These are phyloP conservation scores for Quercus phellos DNA, from an alignment of 331 rosid species.

Conservation along the genomic window DNA sequence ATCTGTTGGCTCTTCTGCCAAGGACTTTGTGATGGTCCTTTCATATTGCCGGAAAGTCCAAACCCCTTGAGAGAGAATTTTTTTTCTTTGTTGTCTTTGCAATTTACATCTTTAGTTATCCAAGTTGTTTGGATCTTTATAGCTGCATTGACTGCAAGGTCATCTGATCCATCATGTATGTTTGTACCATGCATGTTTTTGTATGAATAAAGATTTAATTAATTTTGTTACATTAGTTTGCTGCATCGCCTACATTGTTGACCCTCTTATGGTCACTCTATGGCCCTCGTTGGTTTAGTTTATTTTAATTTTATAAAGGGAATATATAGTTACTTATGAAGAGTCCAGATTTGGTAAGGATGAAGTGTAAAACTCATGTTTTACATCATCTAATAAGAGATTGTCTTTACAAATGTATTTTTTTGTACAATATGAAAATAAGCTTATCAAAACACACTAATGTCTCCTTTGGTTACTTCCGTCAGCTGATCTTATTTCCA, in stretches of 20 bases:
- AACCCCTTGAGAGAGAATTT: conserved; percentile 26
- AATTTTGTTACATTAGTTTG: conserved; percentile 19
- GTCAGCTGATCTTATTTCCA: too few relatives aligned
- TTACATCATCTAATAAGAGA: too few relatives aligned
- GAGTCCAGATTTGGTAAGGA: too few relatives aligned
- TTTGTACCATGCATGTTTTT: background rate
- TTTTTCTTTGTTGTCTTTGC: background rate
- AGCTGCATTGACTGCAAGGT: background rate
- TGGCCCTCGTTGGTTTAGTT: too few relatives aligned
- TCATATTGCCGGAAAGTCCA: conserved; percentile 65
- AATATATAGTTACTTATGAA: too few relatives aligned
- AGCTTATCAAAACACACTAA: too few relatives aligned
- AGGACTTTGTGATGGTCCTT: conserved; percentile 93
- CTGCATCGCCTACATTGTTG: conserved; percentile 11
- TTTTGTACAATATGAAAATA: too few relatives aligned
- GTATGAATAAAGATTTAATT: conserved; percentile 11
- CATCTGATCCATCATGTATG: conserved; percentile 1
- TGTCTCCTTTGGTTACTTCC: too few relatives aligned
- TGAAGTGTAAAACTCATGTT: too few relatives aligned
- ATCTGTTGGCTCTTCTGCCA: conserved; percentile 84
- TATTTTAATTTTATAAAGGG: too few relatives aligned
- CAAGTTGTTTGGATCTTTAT: background rate
- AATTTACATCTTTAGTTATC: background rate
- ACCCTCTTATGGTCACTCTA: background rate
- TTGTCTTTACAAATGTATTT: too few relatives aligned